phyloP scores from a whole-genome alignment of 495 filamentous ascomycete genomes.

The Aspergillus nanangensis region DNA sequence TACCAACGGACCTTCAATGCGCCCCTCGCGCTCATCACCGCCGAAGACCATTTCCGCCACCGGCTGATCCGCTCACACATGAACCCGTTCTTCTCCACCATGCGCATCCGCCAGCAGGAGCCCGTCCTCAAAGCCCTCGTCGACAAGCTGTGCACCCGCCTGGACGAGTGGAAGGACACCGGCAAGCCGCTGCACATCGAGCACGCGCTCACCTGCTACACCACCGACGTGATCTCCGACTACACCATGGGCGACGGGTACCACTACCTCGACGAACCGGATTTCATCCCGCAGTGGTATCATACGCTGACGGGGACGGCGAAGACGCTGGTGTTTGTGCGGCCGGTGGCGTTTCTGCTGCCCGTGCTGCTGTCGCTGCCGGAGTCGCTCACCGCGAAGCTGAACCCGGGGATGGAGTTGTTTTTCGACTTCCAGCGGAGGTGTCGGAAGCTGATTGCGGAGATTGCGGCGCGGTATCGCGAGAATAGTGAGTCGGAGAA shows the following conservation, averaged over 20 bases:
- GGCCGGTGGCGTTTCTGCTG: conserved; percentile 24
- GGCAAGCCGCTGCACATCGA: conserved; percentile 25
- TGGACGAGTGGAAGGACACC: conserved; percentile 22
- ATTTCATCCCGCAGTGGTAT: conserved; percentile 28
- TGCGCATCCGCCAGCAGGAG: conserved; percentile 27
- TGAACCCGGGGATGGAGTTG: conserved; percentile 25
- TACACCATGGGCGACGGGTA: conserved; percentile 26
- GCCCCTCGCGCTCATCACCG: conserved; percentile 23
- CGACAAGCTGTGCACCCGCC: conserved; percentile 25
- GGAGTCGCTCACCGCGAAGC: conserved; percentile 11
- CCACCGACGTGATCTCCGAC: conserved; percentile 38
- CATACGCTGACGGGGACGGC: conserved; percentile 20
- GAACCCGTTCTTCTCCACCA: conserved; percentile 40
- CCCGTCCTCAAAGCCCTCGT: conserved; percentile 22
- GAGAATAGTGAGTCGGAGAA: conserved; percentile 10
- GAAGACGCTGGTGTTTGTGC: conserved; percentile 14
- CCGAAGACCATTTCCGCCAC: conserved; percentile 12
- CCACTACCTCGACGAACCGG: conserved; percentile 32
- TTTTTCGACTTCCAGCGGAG: conserved; percentile 16
- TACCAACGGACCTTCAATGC: conserved; percentile 24
- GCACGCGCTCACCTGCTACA: conserved; percentile 31
- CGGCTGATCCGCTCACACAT: conserved; percentile 32
- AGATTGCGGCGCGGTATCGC: not conserved
- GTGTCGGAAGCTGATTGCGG: not conserved
- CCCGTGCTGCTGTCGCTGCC: conserved; percentile 22